Percentiles rank a stretch among this genome's conserved stretches.
phyloP scores from a whole-genome alignment of 257 asterid genomes.

The Solanum medicagineum region DNA sequence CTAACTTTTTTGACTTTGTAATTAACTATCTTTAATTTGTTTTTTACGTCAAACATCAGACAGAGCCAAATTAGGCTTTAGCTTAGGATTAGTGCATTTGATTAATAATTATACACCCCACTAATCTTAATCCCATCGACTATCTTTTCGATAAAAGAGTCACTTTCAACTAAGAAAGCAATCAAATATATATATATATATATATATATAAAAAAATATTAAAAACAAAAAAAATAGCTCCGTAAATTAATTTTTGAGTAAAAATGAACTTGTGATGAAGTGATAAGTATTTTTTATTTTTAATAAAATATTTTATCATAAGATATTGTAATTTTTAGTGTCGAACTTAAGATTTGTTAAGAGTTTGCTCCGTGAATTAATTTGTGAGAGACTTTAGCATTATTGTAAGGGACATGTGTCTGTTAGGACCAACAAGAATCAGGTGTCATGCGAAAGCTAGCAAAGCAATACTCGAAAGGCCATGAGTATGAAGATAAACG shows the following conservation, averaged over 20 bases:
- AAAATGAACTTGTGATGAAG: neutral
- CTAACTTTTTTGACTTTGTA: slow-evolving; percentile 35
- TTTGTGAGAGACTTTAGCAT: neutral
- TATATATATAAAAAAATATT: no score
- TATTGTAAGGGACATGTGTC: neutral
- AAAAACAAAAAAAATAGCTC: neutral
- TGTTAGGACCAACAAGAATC: no score
- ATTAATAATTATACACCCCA: neutral
- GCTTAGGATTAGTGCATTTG: neutral
- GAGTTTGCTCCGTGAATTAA: no score
- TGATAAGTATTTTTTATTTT: neutral
- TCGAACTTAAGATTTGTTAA: neutral
- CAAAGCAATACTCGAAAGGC: no score
- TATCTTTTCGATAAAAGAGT: neutral
- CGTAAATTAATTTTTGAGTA: neutral
- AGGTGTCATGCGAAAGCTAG: no score
- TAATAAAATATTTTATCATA: neutral
- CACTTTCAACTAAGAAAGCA: neutral
- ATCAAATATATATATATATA: neutral
- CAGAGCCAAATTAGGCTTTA: neutral
- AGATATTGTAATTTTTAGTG: neutral
- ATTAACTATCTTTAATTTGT: neutral
- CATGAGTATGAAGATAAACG: no score
- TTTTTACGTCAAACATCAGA: neutral
- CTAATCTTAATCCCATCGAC: neutral